Evolutionary conservation across 2,329 filamentous ascomycete genomes (phyloP).

Genomic region (Sarocladium strictum): DNA sequence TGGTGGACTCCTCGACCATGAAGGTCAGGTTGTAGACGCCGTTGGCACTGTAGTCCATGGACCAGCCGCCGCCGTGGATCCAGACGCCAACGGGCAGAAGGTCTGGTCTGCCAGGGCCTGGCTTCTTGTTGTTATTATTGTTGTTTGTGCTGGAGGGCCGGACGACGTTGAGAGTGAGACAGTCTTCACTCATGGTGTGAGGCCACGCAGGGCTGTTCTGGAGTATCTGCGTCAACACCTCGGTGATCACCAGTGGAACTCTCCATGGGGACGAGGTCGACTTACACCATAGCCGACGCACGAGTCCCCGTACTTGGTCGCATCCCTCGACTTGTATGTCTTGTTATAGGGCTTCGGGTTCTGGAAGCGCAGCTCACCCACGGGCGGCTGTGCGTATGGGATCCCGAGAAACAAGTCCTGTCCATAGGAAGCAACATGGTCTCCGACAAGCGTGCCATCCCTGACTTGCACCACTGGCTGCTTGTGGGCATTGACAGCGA

Average conservation of each 20-base stretch:
- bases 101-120: background rate
- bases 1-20: slow-evolving; percentile 40
- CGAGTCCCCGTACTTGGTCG: background rate
- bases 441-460: slow-evolving; percentile 22
- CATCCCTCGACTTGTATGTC: slow-evolving; percentile 17
- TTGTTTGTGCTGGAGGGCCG: slow-evolving; percentile 15
- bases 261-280: slow-evolving; percentile 6
- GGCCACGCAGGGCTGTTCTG: slow-evolving; percentile 40
- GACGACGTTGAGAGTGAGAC: slow-evolving; percentile 28
- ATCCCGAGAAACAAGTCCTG: slow-evolving; percentile 38
- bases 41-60: slow-evolving; percentile 35
- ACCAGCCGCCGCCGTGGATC: slow-evolving; percentile 33
- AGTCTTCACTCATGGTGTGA: slow-evolving; percentile 26
- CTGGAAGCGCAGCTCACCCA: slow-evolving; percentile 41
- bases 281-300: background rate
- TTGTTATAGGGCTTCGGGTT: slow-evolving; percentile 29
- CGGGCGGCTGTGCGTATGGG: slow-evolving; percentile 51
- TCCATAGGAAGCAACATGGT: slow-evolving; percentile 25
- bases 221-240: slow-evolving; percentile 22
- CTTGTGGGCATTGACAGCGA: no score
- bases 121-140: background rate
- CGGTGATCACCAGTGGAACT: no score
- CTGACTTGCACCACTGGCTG: slow-evolving; percentile 12
- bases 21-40: slow-evolving; percentile 55
- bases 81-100: slow-evolving; percentile 19